These are phyloP conservation scores for Coniochaeta prunicola DNA, from an alignment of 2,329 filamentous ascomycete species.

Conservation along the genomic window DNA sequence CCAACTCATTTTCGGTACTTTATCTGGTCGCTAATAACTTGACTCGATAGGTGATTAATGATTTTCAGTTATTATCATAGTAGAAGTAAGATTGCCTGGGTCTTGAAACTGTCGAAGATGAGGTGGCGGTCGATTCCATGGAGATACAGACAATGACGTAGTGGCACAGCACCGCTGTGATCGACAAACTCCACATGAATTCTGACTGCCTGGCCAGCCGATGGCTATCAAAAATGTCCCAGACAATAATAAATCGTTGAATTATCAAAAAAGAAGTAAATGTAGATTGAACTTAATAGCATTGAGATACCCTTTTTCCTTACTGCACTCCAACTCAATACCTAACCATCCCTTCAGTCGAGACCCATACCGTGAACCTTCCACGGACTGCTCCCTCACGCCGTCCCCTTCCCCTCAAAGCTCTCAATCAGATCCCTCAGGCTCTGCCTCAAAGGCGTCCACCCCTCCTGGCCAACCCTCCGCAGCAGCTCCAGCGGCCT, in stretches of 20 bases:
- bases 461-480: conserved; percentile 17
- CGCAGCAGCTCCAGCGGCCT: conserved; percentile 16
- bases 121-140: background rate
- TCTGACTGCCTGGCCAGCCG: background rate
- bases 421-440: conserved; percentile 17
- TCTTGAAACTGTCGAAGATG: background rate
- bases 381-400: background rate
- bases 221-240: too few relatives aligned
- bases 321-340: too few relatives aligned
- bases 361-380: too few relatives aligned
- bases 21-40: background rate
- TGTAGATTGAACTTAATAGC: too few relatives aligned
- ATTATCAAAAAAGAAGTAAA: too few relatives aligned
- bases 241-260: too few relatives aligned
- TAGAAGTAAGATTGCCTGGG: too few relatives aligned
- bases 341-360: too few relatives aligned
- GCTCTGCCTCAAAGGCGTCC: conserved; percentile 23
- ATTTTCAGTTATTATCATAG: too few relatives aligned
- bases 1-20: conserved; percentile 26
- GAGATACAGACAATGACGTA: background rate
- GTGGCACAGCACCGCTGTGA: background rate
- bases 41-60: too few relatives aligned
- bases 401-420: conserved; percentile 4
- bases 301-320: too few relatives aligned
- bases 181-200: background rate